Percentiles rank a stretch among this genome's conserved stretches.
phyloP scores from a whole-genome alignment of 1,284 basidiomycete species.

The Rhodotorula sp. region DNA sequence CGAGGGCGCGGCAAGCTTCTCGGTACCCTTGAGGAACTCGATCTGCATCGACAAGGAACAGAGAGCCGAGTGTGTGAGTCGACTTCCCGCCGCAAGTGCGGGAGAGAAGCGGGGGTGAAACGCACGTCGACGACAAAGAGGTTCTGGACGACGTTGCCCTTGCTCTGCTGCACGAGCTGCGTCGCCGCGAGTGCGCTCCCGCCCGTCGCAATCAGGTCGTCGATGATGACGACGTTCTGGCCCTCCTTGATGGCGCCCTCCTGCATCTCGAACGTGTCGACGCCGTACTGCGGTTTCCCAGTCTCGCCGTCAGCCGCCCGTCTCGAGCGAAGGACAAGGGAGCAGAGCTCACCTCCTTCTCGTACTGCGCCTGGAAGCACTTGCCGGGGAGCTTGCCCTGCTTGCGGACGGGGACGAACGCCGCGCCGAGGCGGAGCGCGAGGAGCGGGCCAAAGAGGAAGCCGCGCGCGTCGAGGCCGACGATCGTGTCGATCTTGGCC shows the following conservation, averaged over 20 bases:
- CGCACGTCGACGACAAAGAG: constrained; percentile 39
- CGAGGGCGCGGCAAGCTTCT: constrained; percentile 35
- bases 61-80: background rate
- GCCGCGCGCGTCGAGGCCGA: constrained; percentile 81
- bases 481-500: constrained; percentile 86
- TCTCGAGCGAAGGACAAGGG: too few relatives aligned
- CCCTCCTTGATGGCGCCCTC: constrained; percentile 77
- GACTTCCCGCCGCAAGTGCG: background rate
- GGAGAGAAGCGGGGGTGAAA: background rate
- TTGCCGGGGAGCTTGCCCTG: constrained; percentile 89
- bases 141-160: constrained; percentile 34
- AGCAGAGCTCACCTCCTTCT: constrained; percentile 65
- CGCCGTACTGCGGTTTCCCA: constrained; percentile 18
- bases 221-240: constrained; percentile 83
- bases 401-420: constrained; percentile 96
- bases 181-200: constrained; percentile 94
- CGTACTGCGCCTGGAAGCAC: constrained; percentile 74
- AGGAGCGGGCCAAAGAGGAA: constrained; percentile 94
- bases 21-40: constrained; percentile 37
- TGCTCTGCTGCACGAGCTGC: constrained; percentile 67
- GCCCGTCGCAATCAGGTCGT: constrained; percentile 96
- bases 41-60: background rate
- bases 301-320: too few relatives aligned
- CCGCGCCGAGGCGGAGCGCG: constrained; percentile 79
- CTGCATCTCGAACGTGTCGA: constrained; percentile 73